Base-by-base conservation (phyloP, 2,329 filamentous ascomycete species). In the Aspergillus sp. region DNA sequence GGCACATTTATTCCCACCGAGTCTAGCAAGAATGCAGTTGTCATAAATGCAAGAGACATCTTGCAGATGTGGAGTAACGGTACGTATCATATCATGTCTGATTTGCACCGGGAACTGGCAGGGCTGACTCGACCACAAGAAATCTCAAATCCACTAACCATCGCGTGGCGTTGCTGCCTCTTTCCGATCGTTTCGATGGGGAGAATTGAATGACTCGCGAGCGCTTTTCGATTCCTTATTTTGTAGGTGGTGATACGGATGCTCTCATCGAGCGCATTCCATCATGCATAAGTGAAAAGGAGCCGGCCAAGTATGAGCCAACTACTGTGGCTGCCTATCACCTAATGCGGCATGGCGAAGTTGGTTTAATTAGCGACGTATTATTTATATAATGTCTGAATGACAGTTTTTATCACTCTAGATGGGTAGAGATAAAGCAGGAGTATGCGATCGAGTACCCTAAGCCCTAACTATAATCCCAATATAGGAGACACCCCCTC, bases 211-310 rank as follows among this genome's bases (percentile, higher is more conserved):
- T 78, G 67, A 78, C 75, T 2, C 64, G 66, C 27, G 69, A 73
- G 17, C 65, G 80, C 12, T 83, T 79, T 52, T 82, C 80, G 7
- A 82, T 83, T 45, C 78, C 79, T 0, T 83, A 81, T 56, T 83
- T 83, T 47, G 68, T 82, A 27, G 64, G 68, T 5, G 76, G 79
- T 0, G 74, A 80, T 52, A 66, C 71, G 2, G 67, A 74, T 39
- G 65, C 71, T 3, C 61, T 76, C 7, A 76, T 83, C 45, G 75
- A 79, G 55, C 79, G 75, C 53, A 66, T 81, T 41, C 68, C 72
- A 1, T 71, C 71, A 4, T 78, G 74, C 52, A 66, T 64, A 19
- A 67, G 67, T 7, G 66, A 67, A 15, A 61, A 63, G 1, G 66
- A 71, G 44, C 70, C 73, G 1, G 67, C 74, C 35, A 78, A 32